A percentile compares a stretch with the other conserved stretches of the same genome.
These are phyloP conservation scores for Lentinula aciculospora DNA, from an alignment of 768 basidiomycete genomes.

Conservation along the genomic window DNA sequence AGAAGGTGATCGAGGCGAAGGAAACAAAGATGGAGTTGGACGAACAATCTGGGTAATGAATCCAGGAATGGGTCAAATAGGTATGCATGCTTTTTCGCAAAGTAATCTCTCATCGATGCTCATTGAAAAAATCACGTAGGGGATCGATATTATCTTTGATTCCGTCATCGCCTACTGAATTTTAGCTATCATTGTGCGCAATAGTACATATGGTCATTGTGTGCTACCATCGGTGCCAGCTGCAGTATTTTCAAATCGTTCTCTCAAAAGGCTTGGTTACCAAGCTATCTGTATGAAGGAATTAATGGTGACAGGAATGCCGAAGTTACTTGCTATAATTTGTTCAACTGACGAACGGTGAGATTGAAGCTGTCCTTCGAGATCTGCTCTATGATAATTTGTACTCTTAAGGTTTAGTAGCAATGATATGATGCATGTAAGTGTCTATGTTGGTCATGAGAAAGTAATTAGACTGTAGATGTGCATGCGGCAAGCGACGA, in stretches of 20 bases:
- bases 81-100: slow-evolving; percentile 29
- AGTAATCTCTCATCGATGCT: background rate
- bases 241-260: too few relatives aligned
- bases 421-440: background rate
- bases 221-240: too few relatives aligned
- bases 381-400: background rate
- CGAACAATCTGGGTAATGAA: slow-evolving; percentile 78
- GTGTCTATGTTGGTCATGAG: background rate
- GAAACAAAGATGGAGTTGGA: slow-evolving; percentile 41
- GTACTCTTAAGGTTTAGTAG: background rate
- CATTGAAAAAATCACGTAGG: slow-evolving; percentile 16
- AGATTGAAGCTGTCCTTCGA: background rate
- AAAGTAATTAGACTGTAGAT: background rate
- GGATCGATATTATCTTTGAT: slow-evolving; percentile 34
- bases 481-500: slow-evolving; percentile 4
- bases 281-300: too few relatives aligned
- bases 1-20: slow-evolving; percentile 47
- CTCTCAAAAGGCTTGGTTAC: too few relatives aligned
- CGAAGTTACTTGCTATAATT: background rate
- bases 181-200: too few relatives aligned
- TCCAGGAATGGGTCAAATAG: slow-evolving; percentile 88
- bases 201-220: too few relatives aligned
- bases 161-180: background rate
- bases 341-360: background rate
- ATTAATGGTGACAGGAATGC: too few relatives aligned